phyloP scores from a whole-genome alignment of 805 yeast species.

The Candida ortonii region DNA sequence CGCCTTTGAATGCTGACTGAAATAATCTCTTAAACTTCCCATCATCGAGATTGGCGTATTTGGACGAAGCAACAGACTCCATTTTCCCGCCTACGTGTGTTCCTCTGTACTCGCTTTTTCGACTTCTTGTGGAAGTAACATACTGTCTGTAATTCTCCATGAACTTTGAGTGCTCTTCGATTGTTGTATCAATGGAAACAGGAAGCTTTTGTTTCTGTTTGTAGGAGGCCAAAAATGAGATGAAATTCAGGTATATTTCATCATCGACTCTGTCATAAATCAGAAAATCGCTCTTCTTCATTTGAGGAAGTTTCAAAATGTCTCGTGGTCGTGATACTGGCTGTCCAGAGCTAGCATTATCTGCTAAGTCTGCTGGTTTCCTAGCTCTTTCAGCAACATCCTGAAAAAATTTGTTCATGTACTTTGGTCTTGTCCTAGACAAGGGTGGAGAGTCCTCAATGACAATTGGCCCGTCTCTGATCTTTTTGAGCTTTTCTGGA shows the following conservation, averaged over 20 bases:
- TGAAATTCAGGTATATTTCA: conserved; percentile 1
- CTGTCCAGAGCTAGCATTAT: too few relatives aligned
- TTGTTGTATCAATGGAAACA: background rate
- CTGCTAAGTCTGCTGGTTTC: conserved; percentile 12
- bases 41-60: conserved; percentile 8
- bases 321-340: too few relatives aligned
- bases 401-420: conserved; percentile 30
- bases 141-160: conserved; percentile 6
- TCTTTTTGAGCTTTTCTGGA: conserved; percentile 10
- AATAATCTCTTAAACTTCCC: conserved; percentile 8
- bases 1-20: background rate
- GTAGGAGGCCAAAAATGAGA: background rate
- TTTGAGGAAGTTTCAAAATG: conserved; percentile 34
- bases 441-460: conserved; percentile 1
- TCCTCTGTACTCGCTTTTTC: background rate
- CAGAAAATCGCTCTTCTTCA: conserved; percentile 34
- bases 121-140: background rate
- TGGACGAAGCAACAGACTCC: conserved; percentile 2
- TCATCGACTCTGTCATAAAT: conserved; percentile 28
- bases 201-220: too few relatives aligned
- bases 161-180: conserved; percentile 2
- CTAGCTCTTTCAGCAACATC: conserved; percentile 39
- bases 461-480: conserved; percentile 9
- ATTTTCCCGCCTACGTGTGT: conserved; percentile 4
- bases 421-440: conserved; percentile 10